Conservation (phyloP, 2,329 filamentous ascomycete genomes). For the Calonectria hongkongensis region DNA sequence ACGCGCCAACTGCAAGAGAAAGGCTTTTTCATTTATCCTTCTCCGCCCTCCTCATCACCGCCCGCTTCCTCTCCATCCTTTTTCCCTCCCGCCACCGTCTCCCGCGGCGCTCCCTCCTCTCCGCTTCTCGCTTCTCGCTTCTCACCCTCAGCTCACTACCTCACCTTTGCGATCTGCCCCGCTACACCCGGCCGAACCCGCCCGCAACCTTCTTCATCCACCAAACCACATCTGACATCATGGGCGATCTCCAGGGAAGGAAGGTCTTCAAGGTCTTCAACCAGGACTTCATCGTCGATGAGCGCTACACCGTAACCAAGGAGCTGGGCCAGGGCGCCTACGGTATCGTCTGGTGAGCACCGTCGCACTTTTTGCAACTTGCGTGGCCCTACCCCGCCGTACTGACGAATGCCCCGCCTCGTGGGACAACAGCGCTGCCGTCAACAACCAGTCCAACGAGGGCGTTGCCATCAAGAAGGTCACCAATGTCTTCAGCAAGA, state of each 20-base stretch:
- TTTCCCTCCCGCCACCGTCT: background rate
- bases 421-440: constrained; percentile 81
- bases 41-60: constrained; percentile 38
- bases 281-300: constrained; percentile 98
- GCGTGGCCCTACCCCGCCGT: constrained; percentile 54
- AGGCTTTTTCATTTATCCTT: constrained; percentile 38
- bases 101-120: constrained; percentile 14
- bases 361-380: constrained; percentile 35
- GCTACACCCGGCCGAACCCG: constrained; percentile 40
- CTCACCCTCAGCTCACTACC: constrained; percentile 29
- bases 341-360: constrained; percentile 93
- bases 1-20: constrained; percentile 43
- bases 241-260: constrained; percentile 72
- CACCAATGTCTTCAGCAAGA: constrained; percentile 99
- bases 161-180: constrained; percentile 43
- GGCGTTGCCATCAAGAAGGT: constrained; percentile 99
- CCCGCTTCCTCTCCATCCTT: constrained; percentile 25
- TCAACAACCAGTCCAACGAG: constrained; percentile 92
- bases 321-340: constrained; percentile 98
- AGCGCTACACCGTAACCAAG: constrained; percentile 98
- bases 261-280: constrained; percentile 99
- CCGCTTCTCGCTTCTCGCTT: background rate
- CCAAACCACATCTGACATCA: constrained; percentile 49
- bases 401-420: constrained; percentile 55
- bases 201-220: constrained; percentile 31